Base-by-base conservation (phyloP, 805 yeast species). In the Clavispora asparagi region DNA sequence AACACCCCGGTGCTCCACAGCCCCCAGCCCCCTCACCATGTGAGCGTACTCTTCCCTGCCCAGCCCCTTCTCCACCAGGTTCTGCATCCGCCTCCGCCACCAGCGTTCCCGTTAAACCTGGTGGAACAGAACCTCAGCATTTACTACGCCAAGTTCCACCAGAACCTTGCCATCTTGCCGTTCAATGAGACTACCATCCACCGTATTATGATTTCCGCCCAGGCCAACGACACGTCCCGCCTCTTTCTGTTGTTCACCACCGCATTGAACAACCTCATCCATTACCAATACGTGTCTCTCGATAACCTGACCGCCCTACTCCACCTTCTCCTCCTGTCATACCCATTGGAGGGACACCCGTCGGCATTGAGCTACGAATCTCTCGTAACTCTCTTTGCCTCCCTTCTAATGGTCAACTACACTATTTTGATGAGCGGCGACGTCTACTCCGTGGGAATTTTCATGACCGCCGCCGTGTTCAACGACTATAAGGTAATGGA, bases 341-440 rank as follows among this genome's bases (percentile, higher is more conserved):
- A 73, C 51, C 74, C 78, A 0, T 56, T 64, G 54, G 53, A 50
- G 37, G 53, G 55, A 28, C 47, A 37, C 17, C 44, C 43, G 12
- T 14, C 43, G 23, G 41, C 43, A 11, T 38, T 42, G 13, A 57
- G 56, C 47, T 72, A 70, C 38, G 55, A 58, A 23, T 51, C 58
- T 4, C 46, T 63, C 9, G 50, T 63, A 1, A 53, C 68, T 10
- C 63, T 62, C 40, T 67, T 68, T 39, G 54, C 63, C 7, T 48
- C 68, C 7, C 57, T 70, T 40, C 50, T 68, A 11, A 33, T 68
- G 9, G 57, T 81, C 28, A 83, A 83, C 56, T 85, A 81, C 55
- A 64, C 80, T 9, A 71, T 82, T 9, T 64, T 82, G 2, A 65
- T 82, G 36, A 76, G 81, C 23, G 90, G 91, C 0, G 79, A 77